A percentile compares a stretch with the other conserved stretches of the same genome.
Evolutionary conservation across 2,329 filamentous ascomycete genomes (phyloP).

Genomic region (Botrytis tulipae): DNA sequence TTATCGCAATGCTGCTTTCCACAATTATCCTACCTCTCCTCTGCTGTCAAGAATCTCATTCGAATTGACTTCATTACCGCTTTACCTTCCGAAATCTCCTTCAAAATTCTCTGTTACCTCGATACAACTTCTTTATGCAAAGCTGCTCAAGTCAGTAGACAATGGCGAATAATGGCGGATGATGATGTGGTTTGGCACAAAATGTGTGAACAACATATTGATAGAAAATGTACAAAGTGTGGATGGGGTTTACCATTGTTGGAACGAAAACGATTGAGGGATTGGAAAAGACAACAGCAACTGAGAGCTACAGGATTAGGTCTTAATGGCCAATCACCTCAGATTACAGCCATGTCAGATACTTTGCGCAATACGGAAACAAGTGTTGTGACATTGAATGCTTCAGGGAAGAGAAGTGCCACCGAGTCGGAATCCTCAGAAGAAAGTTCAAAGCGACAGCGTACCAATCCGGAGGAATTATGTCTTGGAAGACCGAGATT

Average conservation of each 20-base stretch:
- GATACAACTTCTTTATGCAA: conserved; percentile 95
- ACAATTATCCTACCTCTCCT: conserved; percentile 88
- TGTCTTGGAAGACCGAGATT: conserved; percentile 47
- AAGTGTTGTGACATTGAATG: conserved; percentile 23
- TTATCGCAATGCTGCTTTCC: conserved; percentile 97
- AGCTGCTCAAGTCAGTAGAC: conserved; percentile 86
- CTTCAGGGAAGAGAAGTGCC: conserved; percentile 33
- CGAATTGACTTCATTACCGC: conserved; percentile 95
- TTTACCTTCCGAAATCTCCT: conserved; percentile 83
- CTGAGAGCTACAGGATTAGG: conserved; percentile 61
- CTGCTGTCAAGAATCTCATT: conserved; percentile 88
- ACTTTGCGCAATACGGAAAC: conserved; percentile 21
- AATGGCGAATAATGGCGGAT: conserved; percentile 88
- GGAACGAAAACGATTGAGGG: conserved; percentile 82
- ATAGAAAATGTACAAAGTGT: conserved; percentile 89
- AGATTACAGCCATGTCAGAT: conserved; percentile 49
- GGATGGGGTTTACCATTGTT: conserved; percentile 91
- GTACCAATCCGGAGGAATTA: conserved; percentile 29
- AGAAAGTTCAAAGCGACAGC: conserved; percentile 31
- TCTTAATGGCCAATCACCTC: conserved; percentile 52
- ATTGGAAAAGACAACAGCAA: conserved; percentile 75
- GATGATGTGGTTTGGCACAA: conserved; percentile 97
- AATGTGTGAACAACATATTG: conserved; percentile 97
- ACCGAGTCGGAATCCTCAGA: conserved; percentile 24
- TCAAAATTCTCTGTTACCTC: conserved; percentile 88